Conservation (phyloP, 1,139 yeast species). For the Lodderomyces oxycetoniae region DNA sequence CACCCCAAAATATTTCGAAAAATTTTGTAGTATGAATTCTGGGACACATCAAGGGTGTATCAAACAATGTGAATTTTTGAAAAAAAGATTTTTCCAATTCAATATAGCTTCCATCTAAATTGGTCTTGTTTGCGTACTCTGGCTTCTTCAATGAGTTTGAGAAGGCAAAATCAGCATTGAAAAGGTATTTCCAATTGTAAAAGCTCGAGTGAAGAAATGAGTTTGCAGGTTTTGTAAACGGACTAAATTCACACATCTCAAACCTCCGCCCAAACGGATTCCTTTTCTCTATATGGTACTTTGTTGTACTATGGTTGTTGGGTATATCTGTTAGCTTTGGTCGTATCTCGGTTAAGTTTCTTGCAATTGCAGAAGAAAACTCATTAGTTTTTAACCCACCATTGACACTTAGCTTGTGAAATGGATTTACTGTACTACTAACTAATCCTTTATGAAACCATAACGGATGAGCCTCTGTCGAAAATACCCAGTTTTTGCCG, state of each 20-base stretch:
- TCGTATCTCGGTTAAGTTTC: constrained; percentile 18
- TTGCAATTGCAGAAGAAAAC: constrained; percentile 11
- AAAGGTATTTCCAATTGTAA: constrained; percentile 35
- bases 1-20: constrained; percentile 33
- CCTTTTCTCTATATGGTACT: constrained; percentile 14
- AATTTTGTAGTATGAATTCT: constrained; percentile 23
- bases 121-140: constrained; percentile 18
- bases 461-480: constrained; percentile 92
- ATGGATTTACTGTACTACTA: constrained; percentile 5
- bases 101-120: constrained; percentile 25
- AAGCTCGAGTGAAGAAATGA: constrained; percentile 28
- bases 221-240: constrained; percentile 17
- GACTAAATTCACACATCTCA: constrained; percentile 30
- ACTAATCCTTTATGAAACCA: constrained; percentile 47
- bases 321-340: constrained; percentile 16
- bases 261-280: constrained; percentile 23
- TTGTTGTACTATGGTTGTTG: constrained; percentile 4
- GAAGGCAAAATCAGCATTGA: constrained; percentile 37
- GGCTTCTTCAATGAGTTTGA: constrained; percentile 36
- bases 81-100: constrained; percentile 30
- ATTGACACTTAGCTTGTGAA: too few relatives aligned
- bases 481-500: constrained; percentile 61
- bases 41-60: constrained; percentile 22
- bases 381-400: constrained; percentile 1
- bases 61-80: constrained; percentile 26